Evolutionary conservation across 2,329 filamentous ascomycete genomes (phyloP).

Genomic region (Pseudogymnoascus sp.): DNA sequence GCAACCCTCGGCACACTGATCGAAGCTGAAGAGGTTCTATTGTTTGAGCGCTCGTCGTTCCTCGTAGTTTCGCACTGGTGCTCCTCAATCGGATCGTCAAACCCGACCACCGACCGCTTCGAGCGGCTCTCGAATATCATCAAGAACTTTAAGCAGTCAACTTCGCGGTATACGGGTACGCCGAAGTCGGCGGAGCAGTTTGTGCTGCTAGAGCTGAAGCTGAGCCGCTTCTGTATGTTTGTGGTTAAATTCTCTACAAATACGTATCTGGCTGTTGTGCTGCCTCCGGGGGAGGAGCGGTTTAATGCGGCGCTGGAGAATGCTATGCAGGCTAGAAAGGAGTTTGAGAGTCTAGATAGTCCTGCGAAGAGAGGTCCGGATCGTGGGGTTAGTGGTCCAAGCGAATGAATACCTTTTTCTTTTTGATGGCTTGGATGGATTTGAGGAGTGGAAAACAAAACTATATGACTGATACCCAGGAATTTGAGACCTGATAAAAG

Average conservation of each 20-base stretch:
- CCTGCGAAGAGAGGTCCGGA: conserved; percentile 31
- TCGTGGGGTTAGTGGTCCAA: conserved; percentile 12
- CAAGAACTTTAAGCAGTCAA: conserved; percentile 92
- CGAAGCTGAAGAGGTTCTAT: conserved; percentile 83
- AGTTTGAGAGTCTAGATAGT: conserved; percentile 64
- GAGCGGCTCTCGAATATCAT: conserved; percentile 96
- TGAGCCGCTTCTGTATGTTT: conserved; percentile 80
- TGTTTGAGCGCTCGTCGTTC: conserved; percentile 95
- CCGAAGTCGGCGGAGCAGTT: conserved; percentile 78
- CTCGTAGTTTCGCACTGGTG: conserved; percentile 92
- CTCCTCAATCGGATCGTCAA: conserved; percentile 62
- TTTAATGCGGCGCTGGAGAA: conserved; percentile 90
- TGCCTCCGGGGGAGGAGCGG: conserved; percentile 82
- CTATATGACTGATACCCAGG: background rate
- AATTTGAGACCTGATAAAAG: background rate
- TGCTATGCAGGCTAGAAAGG: conserved; percentile 75
- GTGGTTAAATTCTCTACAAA: conserved; percentile 95
- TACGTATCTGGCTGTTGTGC: conserved; percentile 87
- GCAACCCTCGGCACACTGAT: conserved; percentile 75
- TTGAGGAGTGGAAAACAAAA: background rate
- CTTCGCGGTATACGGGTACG: conserved; percentile 67
- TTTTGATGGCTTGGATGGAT: background rate
- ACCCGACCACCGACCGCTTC: conserved; percentile 87
- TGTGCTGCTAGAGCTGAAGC: conserved; percentile 72
- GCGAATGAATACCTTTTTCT: conserved; percentile 2